Base-by-base conservation (phyloP, 495 filamentous ascomycete species). In the Hypoxylon rickii region DNA sequence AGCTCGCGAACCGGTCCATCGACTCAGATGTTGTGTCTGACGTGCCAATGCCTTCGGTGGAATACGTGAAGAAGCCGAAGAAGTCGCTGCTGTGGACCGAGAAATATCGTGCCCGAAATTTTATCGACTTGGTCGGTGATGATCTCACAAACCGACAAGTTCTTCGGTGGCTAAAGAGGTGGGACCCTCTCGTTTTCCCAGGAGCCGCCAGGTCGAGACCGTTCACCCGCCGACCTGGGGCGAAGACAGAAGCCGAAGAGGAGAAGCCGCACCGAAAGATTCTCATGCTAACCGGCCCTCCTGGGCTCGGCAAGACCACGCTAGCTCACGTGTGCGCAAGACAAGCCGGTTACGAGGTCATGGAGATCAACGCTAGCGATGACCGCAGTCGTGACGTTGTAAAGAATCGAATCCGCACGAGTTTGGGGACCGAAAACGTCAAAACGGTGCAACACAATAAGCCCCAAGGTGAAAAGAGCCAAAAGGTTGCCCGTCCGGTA, bases 291-390 rank as follows among this genome's bases (percentile, higher is more conserved):
- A 89, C 91, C 31, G 94, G 94, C 0, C 90, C 93, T 6, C 92
- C 94, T 1, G 94, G 94, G 3, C 77, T 98, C 11, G 94, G 94
- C 10, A 98, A 98, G 76, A 98, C 94, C 0, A 98, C 94, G 0
- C 70, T 98, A 22, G 95, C 94, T 1, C 94, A 98, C 72, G 94
- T 98, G 6, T 97, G 94, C 68, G 94, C 94, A 0, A 85, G 79
- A 60, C 94, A 98, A 65, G 93, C 94, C 11, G 94, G 94, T 13
- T 98, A 97, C 66, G 93, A 97, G 62, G 88, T 96, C 3, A 80
- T 96, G 53, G 89, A 93, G 68, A 90, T 93, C 69, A 93, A 93
- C 58, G 89, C 89, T 12, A 90, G 86, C 54, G 89, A 93, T 62
- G 89, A 92, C 58, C 76, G 89, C 38, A 89, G 85, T 64, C 74